These are phyloP conservation scores for Trichophyton mentagrophytes DNA, from an alignment of 2,329 filamentous ascomycete genomes.

Conservation along the genomic window DNA sequence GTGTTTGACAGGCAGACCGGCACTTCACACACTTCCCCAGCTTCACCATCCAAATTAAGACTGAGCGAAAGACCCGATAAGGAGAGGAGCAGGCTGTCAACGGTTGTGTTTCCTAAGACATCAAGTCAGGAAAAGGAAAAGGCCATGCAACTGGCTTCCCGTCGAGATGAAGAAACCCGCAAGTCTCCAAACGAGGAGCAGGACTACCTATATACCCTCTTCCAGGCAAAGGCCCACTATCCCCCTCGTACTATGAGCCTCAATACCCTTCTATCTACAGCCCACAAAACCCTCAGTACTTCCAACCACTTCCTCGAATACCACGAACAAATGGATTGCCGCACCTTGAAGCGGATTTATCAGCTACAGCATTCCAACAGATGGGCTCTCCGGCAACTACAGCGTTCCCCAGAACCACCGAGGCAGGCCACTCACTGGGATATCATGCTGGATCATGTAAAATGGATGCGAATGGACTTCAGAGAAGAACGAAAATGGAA, in stretches of 20 bases:
- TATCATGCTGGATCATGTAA: slow-evolving; percentile 76
- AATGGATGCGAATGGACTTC: slow-evolving; percentile 97
- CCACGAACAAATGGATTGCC: slow-evolving; percentile 75
- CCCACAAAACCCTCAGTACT: slow-evolving; percentile 82
- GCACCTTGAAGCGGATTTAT: slow-evolving; percentile 75
- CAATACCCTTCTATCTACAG: slow-evolving; percentile 63
- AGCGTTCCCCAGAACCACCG: slow-evolving; percentile 68
- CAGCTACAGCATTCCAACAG: slow-evolving; percentile 80
- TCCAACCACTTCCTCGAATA: slow-evolving; percentile 71
- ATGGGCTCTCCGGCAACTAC: slow-evolving; percentile 83
- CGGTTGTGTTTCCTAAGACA: slow-evolving; percentile 61
- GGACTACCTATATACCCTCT: slow-evolving; percentile 53
- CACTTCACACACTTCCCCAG: slow-evolving; percentile 25
- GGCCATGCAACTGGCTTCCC: slow-evolving; percentile 34
- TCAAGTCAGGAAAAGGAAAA: slow-evolving; percentile 37
- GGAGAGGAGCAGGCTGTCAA: slow-evolving; percentile 51
- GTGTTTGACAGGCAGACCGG: slow-evolving; percentile 10
- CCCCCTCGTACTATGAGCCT: slow-evolving; percentile 42
- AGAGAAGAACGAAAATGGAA: slow-evolving; percentile 93
- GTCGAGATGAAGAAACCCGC: slow-evolving; percentile 21
- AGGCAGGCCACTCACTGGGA: slow-evolving; percentile 73
- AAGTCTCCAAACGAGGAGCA: slow-evolving; percentile 31
- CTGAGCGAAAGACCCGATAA: slow-evolving; percentile 40
- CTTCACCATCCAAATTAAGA: slow-evolving; percentile 6
- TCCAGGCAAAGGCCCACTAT: slow-evolving; percentile 47